Evolutionary conservation across 2,329 filamentous ascomycete genomes (phyloP).

Genomic region (Aspergillus puulaauensis): DNA sequence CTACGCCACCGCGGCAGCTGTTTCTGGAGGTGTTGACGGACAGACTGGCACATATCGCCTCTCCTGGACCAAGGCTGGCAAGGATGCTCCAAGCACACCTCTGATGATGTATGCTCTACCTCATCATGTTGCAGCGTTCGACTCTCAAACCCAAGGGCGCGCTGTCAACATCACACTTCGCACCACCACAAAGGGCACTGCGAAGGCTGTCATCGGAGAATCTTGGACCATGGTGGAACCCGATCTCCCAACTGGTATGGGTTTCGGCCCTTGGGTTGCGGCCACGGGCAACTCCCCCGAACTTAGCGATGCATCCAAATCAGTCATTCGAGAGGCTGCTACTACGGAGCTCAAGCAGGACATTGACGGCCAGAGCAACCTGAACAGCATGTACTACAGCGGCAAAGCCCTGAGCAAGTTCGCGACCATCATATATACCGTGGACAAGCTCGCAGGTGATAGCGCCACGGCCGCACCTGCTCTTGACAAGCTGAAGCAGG

Average conservation of each 20-base stretch:
- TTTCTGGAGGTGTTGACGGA: conserved; percentile 62
- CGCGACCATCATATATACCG: conserved; percentile 65
- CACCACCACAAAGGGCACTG: conserved; percentile 82
- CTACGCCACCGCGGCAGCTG: conserved; percentile 64
- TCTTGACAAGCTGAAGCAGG: conserved; percentile 62
- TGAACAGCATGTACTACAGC: conserved; percentile 89
- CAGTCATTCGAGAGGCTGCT: conserved; percentile 62
- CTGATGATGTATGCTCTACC: conserved; percentile 86
- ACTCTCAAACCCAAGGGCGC: conserved; percentile 52
- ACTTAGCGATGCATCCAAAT: conserved; percentile 53
- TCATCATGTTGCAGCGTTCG: conserved; percentile 79
- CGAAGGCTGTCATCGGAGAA: conserved; percentile 69
- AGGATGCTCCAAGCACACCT: conserved; percentile 50
- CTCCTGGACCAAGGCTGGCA: conserved; percentile 69
- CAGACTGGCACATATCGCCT: conserved; percentile 70
- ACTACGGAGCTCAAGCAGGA: conserved; percentile 73
- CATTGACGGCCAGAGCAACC: conserved; percentile 69
- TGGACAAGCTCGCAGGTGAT: conserved; percentile 64
- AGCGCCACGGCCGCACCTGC: conserved; percentile 56
- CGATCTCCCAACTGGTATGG: conserved; percentile 70
- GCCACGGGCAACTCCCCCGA: conserved; percentile 34
- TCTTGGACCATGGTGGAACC: conserved; percentile 76
- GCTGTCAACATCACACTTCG: conserved; percentile 61
- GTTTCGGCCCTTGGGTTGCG: conserved; percentile 75
- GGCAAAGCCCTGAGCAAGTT: conserved; percentile 84